Conservation (phyloP, 1,284 basidiomycete species). For the Sanghuangporus sanghuang region DNA sequence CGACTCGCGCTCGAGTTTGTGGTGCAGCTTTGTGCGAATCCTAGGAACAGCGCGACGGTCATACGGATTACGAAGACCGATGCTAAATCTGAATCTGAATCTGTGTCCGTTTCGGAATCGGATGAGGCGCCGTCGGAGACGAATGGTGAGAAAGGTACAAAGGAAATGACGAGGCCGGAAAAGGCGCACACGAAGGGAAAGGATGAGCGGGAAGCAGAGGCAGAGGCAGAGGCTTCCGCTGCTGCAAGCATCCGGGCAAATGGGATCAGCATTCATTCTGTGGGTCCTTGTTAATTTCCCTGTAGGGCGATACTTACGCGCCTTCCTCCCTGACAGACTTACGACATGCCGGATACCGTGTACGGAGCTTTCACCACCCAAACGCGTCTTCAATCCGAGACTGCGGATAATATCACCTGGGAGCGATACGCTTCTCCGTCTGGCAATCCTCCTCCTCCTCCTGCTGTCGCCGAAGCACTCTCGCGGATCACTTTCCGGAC, state of each 20-base stretch:
- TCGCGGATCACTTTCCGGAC: slow-evolving; percentile 54
- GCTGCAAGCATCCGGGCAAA: slow-evolving; percentile 30
- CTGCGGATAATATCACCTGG: slow-evolving; percentile 22
- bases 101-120: slow-evolving; percentile 23
- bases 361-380: slow-evolving; percentile 38
- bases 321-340: slow-evolving; percentile 21
- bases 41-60: slow-evolving; percentile 49
- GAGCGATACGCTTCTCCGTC: slow-evolving; percentile 15
- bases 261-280: slow-evolving; percentile 40
- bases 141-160: neutral
- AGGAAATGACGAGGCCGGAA: neutral
- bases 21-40: slow-evolving; percentile 52
- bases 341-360: slow-evolving; percentile 39
- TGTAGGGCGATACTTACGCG: neutral
- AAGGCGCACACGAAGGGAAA: slow-evolving; percentile 21
- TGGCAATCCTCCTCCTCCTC: slow-evolving; percentile 21
- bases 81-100: slow-evolving; percentile 15
- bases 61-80: slow-evolving; percentile 54
- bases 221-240: too few relatives aligned
- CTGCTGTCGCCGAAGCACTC: slow-evolving; percentile 32
- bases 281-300: slow-evolving; percentile 22
- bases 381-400: slow-evolving; percentile 37
- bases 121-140: neutral
- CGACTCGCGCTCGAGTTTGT: slow-evolving; percentile 54
- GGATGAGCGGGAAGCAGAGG: neutral